Base-by-base conservation (phyloP, 2,329 filamentous ascomycete species). In the Herpotrichia juniperi region DNA sequence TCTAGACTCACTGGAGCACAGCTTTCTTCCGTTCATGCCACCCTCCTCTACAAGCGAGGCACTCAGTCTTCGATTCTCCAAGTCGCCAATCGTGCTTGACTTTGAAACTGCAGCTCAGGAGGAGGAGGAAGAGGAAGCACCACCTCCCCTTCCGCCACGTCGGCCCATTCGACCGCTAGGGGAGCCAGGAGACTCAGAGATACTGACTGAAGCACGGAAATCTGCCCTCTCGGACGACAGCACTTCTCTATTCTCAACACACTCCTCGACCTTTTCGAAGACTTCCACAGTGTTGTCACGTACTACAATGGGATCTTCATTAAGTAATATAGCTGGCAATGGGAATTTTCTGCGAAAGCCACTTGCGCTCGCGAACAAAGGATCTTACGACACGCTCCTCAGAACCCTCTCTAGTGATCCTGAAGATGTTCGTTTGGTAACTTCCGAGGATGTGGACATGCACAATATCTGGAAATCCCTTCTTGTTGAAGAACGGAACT, bases 391-490 rank as follows among this genome's bases (percentile, higher is more conserved):
- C 46, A 19, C 37, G 6, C 10, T 59, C 12, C 40, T 60, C n/a
- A 30, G 43, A 2, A 42, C 42, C 11, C 28, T 56, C 4, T 42
- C 45, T 16, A 14, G 30, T 30, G 25, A 49, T 2, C 21, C 42
- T 14, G 42, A 53, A 8, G 21, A 54, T 17, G 30, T 22, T n/a
- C 10, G 14, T 12, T n/a, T 35, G 6, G 28, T 47, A 6, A n/a
- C 52, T 22, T 30, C 59, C 11, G 30, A 57, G 14, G 62, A 57
- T 34, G 19, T 49, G 3, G 54, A 68, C 21, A 60, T 67, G 54
- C 55, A 59, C 24, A 49, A 48, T 5, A 55, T 66, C 7, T 71
- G 68, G 68, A 31, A 35, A 8, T 55, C 54, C 1, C 48, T 71
- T 6, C 32, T 66, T 2, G 48, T 58, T 8, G 54, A 61, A 1